Percentiles rank a stretch among this genome's conserved stretches.
Conservation (phyloP, 768 basidiomycete genomes). For the Russula sp. region DNA sequence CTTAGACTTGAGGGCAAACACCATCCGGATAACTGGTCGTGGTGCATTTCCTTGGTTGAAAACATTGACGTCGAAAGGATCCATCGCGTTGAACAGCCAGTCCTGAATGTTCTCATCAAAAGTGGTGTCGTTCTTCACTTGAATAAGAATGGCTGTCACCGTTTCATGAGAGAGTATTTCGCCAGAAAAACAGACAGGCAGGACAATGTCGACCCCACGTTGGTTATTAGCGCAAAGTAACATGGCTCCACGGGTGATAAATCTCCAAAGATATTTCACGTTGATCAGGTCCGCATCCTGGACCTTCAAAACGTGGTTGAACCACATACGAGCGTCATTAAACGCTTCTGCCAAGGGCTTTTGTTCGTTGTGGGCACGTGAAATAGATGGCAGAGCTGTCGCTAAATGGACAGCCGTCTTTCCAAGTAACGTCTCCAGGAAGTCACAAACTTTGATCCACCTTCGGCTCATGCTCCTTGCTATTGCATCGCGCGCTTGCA, state of each 20-base stretch:
- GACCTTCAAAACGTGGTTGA: too few relatives aligned
- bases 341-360: not conserved
- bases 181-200: not conserved
- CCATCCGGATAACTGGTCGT: not conserved
- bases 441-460: too few relatives aligned
- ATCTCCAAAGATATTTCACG: not conserved
- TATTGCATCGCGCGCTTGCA: not conserved
- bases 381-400: too few relatives aligned
- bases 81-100: not conserved
- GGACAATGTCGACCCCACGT: not conserved
- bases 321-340: too few relatives aligned
- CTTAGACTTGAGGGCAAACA: not conserved
- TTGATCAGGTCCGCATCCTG: too few relatives aligned
- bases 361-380: not conserved
- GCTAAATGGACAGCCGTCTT: too few relatives aligned
- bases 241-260: not conserved
- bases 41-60: not conserved
- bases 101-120: too few relatives aligned
- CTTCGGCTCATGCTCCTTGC: too few relatives aligned
- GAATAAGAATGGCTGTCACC: not conserved
- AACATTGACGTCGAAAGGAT: not conserved
- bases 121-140: not conserved
- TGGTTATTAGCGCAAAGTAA: not conserved
- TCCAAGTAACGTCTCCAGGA: too few relatives aligned
- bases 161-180: not conserved